Percentiles rank a stretch among this genome's conserved stretches.
These are phyloP conservation scores for Hyphopichia homilentoma DNA, from an alignment of 805 yeast species.

Conservation along the genomic window DNA sequence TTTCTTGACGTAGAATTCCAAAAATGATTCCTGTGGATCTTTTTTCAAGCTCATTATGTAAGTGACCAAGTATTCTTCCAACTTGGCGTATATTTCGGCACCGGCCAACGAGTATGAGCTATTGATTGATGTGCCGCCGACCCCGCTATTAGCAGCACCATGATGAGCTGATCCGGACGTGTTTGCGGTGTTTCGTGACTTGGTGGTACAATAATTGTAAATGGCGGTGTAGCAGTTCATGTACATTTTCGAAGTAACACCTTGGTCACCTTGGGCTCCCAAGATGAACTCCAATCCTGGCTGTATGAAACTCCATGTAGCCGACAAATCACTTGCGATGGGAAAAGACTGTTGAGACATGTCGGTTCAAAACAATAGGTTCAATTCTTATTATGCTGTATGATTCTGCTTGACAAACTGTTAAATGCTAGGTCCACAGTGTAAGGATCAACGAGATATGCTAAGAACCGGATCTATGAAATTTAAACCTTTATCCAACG, in stretches of 20 bases:
- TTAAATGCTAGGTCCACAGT: too few relatives aligned
- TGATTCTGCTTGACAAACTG: too few relatives aligned
- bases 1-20: slow-evolving; percentile 77
- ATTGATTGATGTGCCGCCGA: slow-evolving; percentile 14
- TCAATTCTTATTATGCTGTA: neutral
- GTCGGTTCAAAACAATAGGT: too few relatives aligned
- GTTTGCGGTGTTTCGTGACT: slow-evolving; percentile 50
- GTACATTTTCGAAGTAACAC: slow-evolving; percentile 67
- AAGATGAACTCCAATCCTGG: slow-evolving; percentile 70
- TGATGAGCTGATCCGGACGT: slow-evolving; percentile 8
- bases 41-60: slow-evolving; percentile 53
- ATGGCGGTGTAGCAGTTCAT: slow-evolving; percentile 90
- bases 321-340: slow-evolving; percentile 56
- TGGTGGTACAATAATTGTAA: slow-evolving; percentile 87
- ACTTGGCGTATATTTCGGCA: slow-evolving; percentile 76
- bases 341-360: slow-evolving; percentile 31
- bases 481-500: too few relatives aligned
- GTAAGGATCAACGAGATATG: too few relatives aligned
- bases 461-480: too few relatives aligned
- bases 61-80: slow-evolving; percentile 60
- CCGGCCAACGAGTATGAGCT: slow-evolving; percentile 64
- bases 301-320: slow-evolving; percentile 76
- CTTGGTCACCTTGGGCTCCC: slow-evolving; percentile 64
- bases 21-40: slow-evolving; percentile 60
- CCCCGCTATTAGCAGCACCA: slow-evolving; percentile 9